Percentiles rank a stretch among this genome's conserved stretches.
These are phyloP conservation scores for Solanum sejunctum DNA, from an alignment of 257 asterid genomes.

Conservation along the genomic window DNA sequence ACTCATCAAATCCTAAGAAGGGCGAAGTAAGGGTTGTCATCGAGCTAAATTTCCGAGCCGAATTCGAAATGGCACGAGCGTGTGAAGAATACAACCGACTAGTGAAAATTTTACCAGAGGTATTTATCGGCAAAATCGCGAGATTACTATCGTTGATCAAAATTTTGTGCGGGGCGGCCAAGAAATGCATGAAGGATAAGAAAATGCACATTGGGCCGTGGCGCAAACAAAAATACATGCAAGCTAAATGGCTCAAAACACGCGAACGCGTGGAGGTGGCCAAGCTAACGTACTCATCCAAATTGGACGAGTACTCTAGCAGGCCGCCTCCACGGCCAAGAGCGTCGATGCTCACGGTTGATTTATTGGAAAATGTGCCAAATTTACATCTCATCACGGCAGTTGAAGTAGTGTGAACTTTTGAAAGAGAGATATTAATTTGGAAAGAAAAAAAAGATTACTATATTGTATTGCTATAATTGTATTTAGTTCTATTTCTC, in stretches of 20 bases:
- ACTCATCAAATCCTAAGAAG: constrained; percentile 41
- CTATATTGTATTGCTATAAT: neutral
- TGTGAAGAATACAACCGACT: constrained; percentile 58
- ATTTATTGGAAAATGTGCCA: constrained; percentile 44
- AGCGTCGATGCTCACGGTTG: constrained; percentile 57
- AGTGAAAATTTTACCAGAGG: constrained; percentile 43
- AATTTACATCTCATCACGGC: constrained; percentile 33
- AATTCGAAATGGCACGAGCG: constrained; percentile 82
- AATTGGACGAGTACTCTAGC: constrained; percentile 10
- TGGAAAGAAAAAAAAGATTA: neutral
- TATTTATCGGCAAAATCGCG: constrained; percentile 63
- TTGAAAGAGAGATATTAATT: neutral
- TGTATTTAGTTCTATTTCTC: neutral
- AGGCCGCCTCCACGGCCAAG: constrained; percentile 34
- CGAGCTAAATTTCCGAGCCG: constrained; percentile 56
- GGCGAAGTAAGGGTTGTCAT: constrained; percentile 55
- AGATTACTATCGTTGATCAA: constrained; percentile 49
- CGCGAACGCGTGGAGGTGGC: constrained; percentile 26
- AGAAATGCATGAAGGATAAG: constrained; percentile 81
- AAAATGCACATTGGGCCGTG: constrained; percentile 93
- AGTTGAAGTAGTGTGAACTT: constrained; percentile 53
- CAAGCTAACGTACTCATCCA: constrained; percentile 14
- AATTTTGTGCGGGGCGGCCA: constrained; percentile 58
- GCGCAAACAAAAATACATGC: constrained; percentile 87
- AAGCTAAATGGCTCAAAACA: constrained; percentile 74